phyloP scores from a whole-genome alignment of 2,329 filamentous ascomycete genomes.

The Xylariaceae sp. region DNA sequence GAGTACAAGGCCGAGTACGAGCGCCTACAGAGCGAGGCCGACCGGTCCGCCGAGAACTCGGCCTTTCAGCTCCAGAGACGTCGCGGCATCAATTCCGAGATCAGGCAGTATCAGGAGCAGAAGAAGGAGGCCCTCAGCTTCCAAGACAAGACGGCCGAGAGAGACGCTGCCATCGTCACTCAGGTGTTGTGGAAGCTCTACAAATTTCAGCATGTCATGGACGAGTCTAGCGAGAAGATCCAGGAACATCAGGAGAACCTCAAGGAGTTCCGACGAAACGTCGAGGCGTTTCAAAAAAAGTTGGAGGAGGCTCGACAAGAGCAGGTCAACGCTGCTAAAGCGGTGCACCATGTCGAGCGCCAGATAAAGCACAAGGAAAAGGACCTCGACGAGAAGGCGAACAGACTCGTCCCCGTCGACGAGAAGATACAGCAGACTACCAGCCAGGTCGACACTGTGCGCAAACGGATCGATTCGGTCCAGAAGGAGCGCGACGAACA shows the following conservation, averaged over 20 bases:
- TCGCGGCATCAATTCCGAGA: constrained; percentile 92
- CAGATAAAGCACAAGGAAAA: constrained; percentile 81
- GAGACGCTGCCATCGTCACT: constrained; percentile 84
- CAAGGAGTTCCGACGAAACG: constrained; percentile 83
- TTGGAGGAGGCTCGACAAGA: constrained; percentile 78
- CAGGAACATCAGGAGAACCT: constrained; percentile 91
- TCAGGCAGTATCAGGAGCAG: constrained; percentile 95
- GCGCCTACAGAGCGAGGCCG: constrained; percentile 75
- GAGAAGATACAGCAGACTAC: constrained; percentile 83
- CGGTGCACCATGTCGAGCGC: constrained; percentile 76
- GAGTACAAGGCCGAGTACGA: constrained; percentile 96
- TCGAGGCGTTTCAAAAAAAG: constrained; percentile 75
- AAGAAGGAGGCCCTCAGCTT: constrained; percentile 94
- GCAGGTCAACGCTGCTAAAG: constrained; percentile 70
- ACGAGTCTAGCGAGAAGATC: constrained; percentile 84
- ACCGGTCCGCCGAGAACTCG: constrained; percentile 83
- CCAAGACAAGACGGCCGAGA: constrained; percentile 82
- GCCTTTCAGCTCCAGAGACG: constrained; percentile 83
- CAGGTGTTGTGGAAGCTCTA: constrained; percentile 97
- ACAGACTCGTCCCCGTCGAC: constrained; percentile 79
- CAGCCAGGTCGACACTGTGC: constrained; percentile 62
- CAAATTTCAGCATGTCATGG: constrained; percentile 89
- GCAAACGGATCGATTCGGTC: constrained; percentile 63
- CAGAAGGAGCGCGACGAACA: constrained; percentile 72
- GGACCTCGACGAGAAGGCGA: constrained; percentile 80